Percentiles rank a stretch among this genome's conserved stretches.
Evolutionary conservation across 768 basidiomycete species (phyloP).

Genomic region (Naganishia vishniacii): DNA sequence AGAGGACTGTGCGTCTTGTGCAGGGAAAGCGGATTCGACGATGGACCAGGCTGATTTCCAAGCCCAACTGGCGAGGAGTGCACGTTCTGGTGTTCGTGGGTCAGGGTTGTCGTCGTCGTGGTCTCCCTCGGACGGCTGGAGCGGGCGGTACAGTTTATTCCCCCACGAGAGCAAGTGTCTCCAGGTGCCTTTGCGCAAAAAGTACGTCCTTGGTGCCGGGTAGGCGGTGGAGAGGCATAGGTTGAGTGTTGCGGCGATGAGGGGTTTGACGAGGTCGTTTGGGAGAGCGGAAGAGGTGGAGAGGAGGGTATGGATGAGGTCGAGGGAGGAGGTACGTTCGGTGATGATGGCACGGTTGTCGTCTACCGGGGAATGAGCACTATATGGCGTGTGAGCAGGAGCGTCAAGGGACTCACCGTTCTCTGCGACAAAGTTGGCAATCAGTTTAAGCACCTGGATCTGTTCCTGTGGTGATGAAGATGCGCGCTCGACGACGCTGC

Average conservation of each 20-base stretch:
- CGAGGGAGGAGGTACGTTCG: not conserved
- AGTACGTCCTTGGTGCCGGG: not conserved
- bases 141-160: not conserved
- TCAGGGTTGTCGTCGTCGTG: too few relatives aligned
- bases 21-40: not conserved
- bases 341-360: not conserved
- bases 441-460: not conserved
- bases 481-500: not conserved
- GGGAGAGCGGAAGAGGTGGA: not conserved
- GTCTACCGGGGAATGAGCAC: not conserved
- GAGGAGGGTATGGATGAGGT: not conserved
- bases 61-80: not conserved
- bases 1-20: too few relatives aligned
- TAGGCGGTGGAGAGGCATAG: not conserved
- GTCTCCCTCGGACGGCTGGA: too few relatives aligned
- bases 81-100: not conserved
- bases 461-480: not conserved
- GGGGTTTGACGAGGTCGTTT: not conserved
- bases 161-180: not conserved
- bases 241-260: not conserved
- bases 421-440: slow-evolving; percentile 8
- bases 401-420: not conserved
- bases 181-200: not conserved
- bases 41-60: not conserved
- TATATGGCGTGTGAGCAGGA: not conserved